Conservation (phyloP, 2,329 filamentous ascomycete genomes). For the Diplodia seriata region DNA sequence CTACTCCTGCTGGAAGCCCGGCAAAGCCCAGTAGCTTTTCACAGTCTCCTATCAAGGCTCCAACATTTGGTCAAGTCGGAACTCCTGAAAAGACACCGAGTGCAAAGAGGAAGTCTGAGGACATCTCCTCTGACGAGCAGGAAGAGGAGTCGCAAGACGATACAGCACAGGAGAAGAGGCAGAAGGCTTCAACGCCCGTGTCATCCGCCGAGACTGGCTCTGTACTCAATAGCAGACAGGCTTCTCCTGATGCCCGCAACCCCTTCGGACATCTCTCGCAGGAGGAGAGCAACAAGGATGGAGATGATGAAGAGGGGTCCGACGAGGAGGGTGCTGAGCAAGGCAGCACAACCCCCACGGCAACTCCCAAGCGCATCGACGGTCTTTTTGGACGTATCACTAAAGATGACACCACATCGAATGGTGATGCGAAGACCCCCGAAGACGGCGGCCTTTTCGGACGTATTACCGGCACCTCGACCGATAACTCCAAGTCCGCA, state of each 20-base stretch:
- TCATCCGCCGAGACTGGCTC: conserved; percentile 24
- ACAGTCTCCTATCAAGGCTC: conserved; percentile 24
- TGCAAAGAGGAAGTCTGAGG: conserved; percentile 19
- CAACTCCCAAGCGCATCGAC: not conserved
- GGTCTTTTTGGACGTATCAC: conserved; percentile 30
- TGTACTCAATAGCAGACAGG: conserved; percentile 29
- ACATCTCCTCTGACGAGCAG: conserved; percentile 20
- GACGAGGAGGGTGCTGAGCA: conserved; percentile 25
- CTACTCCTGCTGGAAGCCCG: conserved; percentile 28
- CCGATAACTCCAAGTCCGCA: conserved; percentile 6
- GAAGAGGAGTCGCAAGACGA: conserved; percentile 23
- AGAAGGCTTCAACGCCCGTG: conserved; percentile 20
- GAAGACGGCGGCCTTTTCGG: conserved; percentile 13
- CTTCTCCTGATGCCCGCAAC: conserved; percentile 28
- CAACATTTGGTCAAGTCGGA: conserved; percentile 14
- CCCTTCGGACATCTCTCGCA: conserved; percentile 28
- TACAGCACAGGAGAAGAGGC: conserved; percentile 9
- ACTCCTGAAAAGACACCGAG: not conserved
- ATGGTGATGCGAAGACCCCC: not conserved
- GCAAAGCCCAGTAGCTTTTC: conserved; percentile 10
- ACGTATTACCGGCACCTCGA: conserved; percentile 24
- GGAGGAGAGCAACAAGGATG: conserved; percentile 25
- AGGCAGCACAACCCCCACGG: conserved; percentile 26
- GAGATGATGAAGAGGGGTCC: conserved; percentile 18
- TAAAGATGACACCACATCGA: conserved; percentile 9